Conservation (phyloP, 257 asterid genomes). For the Cordia subcordata region DNA sequence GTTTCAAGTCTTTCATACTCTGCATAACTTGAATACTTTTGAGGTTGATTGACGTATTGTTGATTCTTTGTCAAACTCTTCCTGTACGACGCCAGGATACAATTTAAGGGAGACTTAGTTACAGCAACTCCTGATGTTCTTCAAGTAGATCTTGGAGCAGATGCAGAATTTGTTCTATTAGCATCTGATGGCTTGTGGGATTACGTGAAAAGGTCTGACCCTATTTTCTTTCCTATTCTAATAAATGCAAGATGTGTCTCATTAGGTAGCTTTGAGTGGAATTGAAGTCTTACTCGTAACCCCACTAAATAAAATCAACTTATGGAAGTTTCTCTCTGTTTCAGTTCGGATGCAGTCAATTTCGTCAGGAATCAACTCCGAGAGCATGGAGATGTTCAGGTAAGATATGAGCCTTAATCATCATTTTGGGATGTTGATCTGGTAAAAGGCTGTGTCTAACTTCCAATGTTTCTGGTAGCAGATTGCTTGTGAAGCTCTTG, state of each 20-base stretch:
- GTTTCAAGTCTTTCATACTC: not conserved
- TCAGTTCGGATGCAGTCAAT: slow-evolving; percentile 63
- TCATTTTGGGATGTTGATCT: not conserved
- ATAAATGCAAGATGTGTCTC: not conserved
- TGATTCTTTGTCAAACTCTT: slow-evolving; percentile 6
- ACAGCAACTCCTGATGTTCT: slow-evolving; percentile 75
- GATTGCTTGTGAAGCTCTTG: slow-evolving; percentile 90
- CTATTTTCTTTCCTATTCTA: not conserved
- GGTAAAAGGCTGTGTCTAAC: slow-evolving; percentile 11
- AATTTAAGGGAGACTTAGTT: slow-evolving; percentile 66
- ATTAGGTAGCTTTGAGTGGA: no score
- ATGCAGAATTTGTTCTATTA: slow-evolving; percentile 63
- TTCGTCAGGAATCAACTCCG: slow-evolving; percentile 76
- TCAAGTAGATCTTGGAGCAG: slow-evolving; percentile 66
- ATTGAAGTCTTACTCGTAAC: not conserved
- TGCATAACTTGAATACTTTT: not conserved
- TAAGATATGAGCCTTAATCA: slow-evolving; percentile 13
- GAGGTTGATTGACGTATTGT: not conserved
- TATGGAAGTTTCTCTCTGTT: slow-evolving; percentile 10
- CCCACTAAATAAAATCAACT: not conserved
- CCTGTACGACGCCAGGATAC: slow-evolving; percentile 43
- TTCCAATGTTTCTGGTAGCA: slow-evolving; percentile 17
- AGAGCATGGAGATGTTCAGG: slow-evolving; percentile 86
- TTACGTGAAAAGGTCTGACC: slow-evolving; percentile 58
- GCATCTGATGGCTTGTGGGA: slow-evolving; percentile 99